Base-by-base conservation (phyloP, 352 stramenopile genomes). In the Discostella stelligera region DNA sequence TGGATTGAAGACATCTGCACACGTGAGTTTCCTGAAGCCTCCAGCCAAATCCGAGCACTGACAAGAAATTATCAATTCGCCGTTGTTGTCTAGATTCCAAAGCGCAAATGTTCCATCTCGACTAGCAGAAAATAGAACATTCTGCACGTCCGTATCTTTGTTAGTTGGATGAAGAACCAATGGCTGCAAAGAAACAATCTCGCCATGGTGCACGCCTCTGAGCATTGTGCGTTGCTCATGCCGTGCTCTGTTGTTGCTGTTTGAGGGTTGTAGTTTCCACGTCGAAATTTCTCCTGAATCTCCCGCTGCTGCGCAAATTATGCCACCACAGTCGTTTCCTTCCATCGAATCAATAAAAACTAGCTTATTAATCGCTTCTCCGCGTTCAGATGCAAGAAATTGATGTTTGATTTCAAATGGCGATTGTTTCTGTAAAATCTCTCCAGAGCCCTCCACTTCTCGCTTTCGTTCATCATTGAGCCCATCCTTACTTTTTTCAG, bases 121-220 rank as follows among this genome's bases (percentile, higher is more conserved):
- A 39, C 70, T 68, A 52, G 71, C 76, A 4, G 82, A 89, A 27
- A 89, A 79, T n/a, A 89, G 32, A 39, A 89, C 9, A 41, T 80
- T 76, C 30, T 46, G 46, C 21, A 86, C 70, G 5, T 56, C 59
- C 18, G 20, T 37, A 58, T 61, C 49, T 23, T 56, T 52, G 53
- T 59, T 37, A n/a, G 46, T 23, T 56, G 59, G 66, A 54, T 39
- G 52, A 30, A 79, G 14, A 23, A 79, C 21, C 62, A 83, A 73
- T 8, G 74, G 71, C 41, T 71, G 54, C 44, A 85, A 66, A 20
- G 66, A 64, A 69, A 83, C 30, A 39, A 85, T 77, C 48, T 54
- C 53, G 63, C 67, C 46, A 8, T 55, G 20, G 49, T 80, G 61
- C 18, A 62, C 69, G 18, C 52, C 55, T 14, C 13, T 61, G 1